Evolutionary conservation across 2,329 filamentous ascomycete species (phyloP), one percentile per base, ranked within the genome.

Genomic region (Claviceps capensis): DNA sequence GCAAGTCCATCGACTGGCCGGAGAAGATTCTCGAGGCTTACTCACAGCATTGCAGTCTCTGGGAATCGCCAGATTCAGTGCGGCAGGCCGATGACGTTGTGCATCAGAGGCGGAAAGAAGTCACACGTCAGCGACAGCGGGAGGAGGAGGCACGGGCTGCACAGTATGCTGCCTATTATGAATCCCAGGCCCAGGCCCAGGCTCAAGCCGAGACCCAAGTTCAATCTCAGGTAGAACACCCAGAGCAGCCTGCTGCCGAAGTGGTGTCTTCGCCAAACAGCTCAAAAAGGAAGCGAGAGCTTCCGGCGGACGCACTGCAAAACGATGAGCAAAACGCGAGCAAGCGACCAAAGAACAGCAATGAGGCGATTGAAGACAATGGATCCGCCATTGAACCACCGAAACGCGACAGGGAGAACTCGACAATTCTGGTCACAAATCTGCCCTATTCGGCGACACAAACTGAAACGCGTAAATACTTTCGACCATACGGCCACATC

Each of bases 361-460:
- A 63, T 3, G 59, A 60, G 6, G 64, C 64, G 26, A 57, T 54
- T n/a, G 65, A 69, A 13, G 41, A 49, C 8, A 47, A 34, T 11
- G 30, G 52, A 5, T 17, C 56, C 5, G 4, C 52, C 13, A n/a
- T 45, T 7, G 61, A 73, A 54, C 64, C 50, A 1, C 70, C 74
- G 34, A 91, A 88, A 65, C 83, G 93, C 52, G 90, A 98, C 66
- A 83, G 93, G 43, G 93, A 98, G 63, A 86, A 97, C 65, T 85
- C 88, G 0, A 90, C 87, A 0, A 77, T 97, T 47, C 79, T 94
- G 50, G 83, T 95, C 4, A 82, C 79, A 49, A 86, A 89, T 58
- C 69, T 98, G 23, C 89, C 93, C 1, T 60, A 65, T 3, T 78
- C 84, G 51, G 78, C 82, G 1, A 82, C 82, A 0, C 81, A 88